phyloP scores from a whole-genome alignment of 768 basidiomycete species.

The Pulveroboletus sp. region DNA sequence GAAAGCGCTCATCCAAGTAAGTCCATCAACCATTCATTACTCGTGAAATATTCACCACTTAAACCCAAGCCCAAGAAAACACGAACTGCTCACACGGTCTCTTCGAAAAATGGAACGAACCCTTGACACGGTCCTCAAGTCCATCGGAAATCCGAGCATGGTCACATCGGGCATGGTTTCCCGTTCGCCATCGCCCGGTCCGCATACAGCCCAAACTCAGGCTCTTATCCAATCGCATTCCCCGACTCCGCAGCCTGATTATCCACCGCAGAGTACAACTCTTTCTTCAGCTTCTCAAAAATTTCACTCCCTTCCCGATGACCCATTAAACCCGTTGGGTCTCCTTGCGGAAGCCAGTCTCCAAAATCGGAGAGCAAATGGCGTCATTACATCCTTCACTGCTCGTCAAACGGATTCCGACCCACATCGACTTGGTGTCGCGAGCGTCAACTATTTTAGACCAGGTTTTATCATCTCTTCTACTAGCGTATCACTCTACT shows the following conservation, averaged over 20 bases:
- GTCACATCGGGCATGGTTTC: conserved; percentile 80
- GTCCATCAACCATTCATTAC: conserved; percentile 17
- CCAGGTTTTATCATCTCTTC: conserved; percentile 52
- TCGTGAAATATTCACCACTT: conserved; percentile 28
- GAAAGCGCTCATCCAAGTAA: conserved; percentile 83
- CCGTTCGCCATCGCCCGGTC: conserved; percentile 68
- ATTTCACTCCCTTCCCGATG: conserved; percentile 88
- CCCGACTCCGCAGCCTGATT: conserved; percentile 42
- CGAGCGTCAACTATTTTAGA: conserved; percentile 87
- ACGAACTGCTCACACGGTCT: conserved; percentile 75
- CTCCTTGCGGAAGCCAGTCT: conserved; percentile 87
- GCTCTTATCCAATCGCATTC: conserved; percentile 53
- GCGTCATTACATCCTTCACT: conserved; percentile 38
- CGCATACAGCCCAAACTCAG: conserved; percentile 48
- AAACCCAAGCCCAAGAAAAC: conserved; percentile 57
- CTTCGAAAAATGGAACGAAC: conserved; percentile 90
- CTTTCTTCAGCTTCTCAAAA: conserved; percentile 63
- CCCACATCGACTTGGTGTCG: conserved; percentile 65
- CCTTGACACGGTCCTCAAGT: conserved; percentile 85
- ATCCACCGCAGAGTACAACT: conserved; percentile 21
- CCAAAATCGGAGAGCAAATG: conserved; percentile 64
- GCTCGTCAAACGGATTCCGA: conserved; percentile 36
- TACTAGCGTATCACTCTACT: background rate
- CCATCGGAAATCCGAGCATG: conserved; percentile 80
- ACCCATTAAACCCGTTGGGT: conserved; percentile 87